Evolutionary conservation across 2,329 filamentous ascomycete genomes (phyloP), one percentile per base, ranked within the genome.

Genomic region (Balansia obtecta): DNA sequence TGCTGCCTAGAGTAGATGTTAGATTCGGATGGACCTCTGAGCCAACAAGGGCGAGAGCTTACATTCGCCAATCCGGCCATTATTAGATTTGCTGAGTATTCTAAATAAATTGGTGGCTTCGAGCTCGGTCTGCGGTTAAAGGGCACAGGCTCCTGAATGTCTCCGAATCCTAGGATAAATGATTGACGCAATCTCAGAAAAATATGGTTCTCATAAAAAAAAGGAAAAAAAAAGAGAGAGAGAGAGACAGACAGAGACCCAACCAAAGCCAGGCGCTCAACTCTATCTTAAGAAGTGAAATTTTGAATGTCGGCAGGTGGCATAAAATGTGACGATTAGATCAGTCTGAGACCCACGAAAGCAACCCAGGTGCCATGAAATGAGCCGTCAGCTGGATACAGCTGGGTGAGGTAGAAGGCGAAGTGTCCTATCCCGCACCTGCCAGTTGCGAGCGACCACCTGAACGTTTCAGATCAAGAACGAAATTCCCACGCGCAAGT

Each of bases 1-100:
- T 34, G 63, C 55, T 18, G 60, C 57, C 63, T 69, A n/a, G 38
- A 8, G 30, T 49, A 34, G 51, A 45, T 30, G 15, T 33, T 34
- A 15, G 30, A 11, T 13, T 9, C 12, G 34, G 22, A 12, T 44
- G 27, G 7, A 27, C 27, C 27, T 27, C 44, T 7, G 11, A 34
- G n/a, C 11, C 15, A 38, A 49, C 37, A 30, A 5, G 20, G 32
- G 16, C 16, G 16, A 30, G 27, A 37, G 37, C 47, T 39, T 11
- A 48, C 39, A 32, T 40, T 16, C 27, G 34, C 41, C 15, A 34
- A 16, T 7, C 40, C 44, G 42, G 44, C 34, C 48, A 50, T 51
- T 4, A 45, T 47, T 33, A 18, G 15, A 7, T 22, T 43, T 44
- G 33, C 5, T 38, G 34, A 15, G 34, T 40, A 16, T 16, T 48